Base-by-base conservation (phyloP, 805 yeast genomes). In the Candida hungchunana region DNA sequence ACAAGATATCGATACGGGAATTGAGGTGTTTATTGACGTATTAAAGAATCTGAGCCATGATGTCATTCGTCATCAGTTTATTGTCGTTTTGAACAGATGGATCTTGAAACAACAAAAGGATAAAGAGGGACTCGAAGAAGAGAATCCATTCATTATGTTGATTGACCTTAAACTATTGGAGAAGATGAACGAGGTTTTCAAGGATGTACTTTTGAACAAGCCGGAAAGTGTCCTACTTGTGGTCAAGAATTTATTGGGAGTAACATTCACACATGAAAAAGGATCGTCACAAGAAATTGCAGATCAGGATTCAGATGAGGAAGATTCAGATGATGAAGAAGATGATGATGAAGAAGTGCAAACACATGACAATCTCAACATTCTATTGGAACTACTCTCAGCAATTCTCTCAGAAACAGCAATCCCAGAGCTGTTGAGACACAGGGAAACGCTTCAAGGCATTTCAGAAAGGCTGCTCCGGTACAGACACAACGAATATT, bases 141-240 rank as follows among this genome's bases (percentile, higher is more conserved):
- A 63, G 5, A 67, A 71, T 40, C 81, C 85, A n/a, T 69, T 75
- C 34, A 46, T 69, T 7, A 64, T 73, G 36, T 60, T 84, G 24
- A 60, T 77, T 6, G 81, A 82, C 50, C 61, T 86, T 40, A 73
- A 80, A 40, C 51, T 86, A 9, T 57, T 89, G 33, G 93, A 87
- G 51, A 58, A 62, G 21, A 59, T 85, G 22, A 75, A 79, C 17
- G 69, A 70, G 5, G 64, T 66, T 12, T 78, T 81, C 50, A 81
- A 75, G 41, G 75, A 77, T 7, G 67, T 66, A 15, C 37, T 67
- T 18, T 40, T 62, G 15, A 60, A 55, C 11, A 59, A 58, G 2
- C 79, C 88, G 0, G 58, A 59, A 3, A 83, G 79, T 31, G 66
- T 82, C 29, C 58, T 86, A 13, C 66, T 60, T 6, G 62, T 77